A percentile compares a stretch with the other conserved stretches of the same genome.
These are phyloP conservation scores for Umbilicus rupestris DNA, from an alignment of 164 flowering plant species.

Conservation along the genomic window DNA sequence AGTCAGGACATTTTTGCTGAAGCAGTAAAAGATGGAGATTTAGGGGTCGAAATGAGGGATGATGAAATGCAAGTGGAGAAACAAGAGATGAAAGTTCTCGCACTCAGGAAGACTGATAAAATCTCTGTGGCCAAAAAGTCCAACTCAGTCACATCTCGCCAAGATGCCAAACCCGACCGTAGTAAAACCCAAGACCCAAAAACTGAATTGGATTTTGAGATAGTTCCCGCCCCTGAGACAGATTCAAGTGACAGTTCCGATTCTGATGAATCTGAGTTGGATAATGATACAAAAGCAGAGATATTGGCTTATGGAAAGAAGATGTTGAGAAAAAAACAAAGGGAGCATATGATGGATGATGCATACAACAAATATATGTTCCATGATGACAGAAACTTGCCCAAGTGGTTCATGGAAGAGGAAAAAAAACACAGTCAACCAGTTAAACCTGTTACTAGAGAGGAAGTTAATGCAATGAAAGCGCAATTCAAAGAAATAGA, in stretches of 20 bases:
- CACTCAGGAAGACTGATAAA: conserved; percentile 18
- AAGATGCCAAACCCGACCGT: background rate
- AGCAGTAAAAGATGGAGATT: conserved; percentile 42
- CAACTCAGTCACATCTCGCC: background rate
- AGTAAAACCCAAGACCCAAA: conserved; percentile 9
- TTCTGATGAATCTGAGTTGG: conserved; percentile 64
- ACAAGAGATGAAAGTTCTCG: conserved; percentile 15
- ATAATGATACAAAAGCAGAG: conserved; percentile 57
- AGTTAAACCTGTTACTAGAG: conserved; percentile 73
- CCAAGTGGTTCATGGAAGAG: conserved; percentile 80
- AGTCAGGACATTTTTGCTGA: conserved; percentile 81
- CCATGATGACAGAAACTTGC: conserved; percentile 79
- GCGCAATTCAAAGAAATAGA: conserved; percentile 84
- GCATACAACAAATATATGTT: conserved; percentile 80
- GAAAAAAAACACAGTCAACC: conserved; percentile 61
- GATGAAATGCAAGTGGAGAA: conserved; percentile 54
- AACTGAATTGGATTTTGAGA: conserved; percentile 56
- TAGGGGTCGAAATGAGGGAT: conserved; percentile 39
- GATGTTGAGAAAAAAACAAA: conserved; percentile 75
- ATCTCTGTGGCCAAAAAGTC: conserved; percentile 9
- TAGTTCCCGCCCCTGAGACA: conserved; percentile 75
- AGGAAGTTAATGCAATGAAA: conserved; percentile 73
- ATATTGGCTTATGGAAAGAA: conserved; percentile 75
- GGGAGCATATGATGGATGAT: conserved; percentile 77
- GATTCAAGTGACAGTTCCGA: conserved; percentile 73